A percentile compares a stretch with the other conserved stretches of the same genome.
Conservation (phyloP, 257 asterid genomes). For the Ilex aquifolium region DNA sequence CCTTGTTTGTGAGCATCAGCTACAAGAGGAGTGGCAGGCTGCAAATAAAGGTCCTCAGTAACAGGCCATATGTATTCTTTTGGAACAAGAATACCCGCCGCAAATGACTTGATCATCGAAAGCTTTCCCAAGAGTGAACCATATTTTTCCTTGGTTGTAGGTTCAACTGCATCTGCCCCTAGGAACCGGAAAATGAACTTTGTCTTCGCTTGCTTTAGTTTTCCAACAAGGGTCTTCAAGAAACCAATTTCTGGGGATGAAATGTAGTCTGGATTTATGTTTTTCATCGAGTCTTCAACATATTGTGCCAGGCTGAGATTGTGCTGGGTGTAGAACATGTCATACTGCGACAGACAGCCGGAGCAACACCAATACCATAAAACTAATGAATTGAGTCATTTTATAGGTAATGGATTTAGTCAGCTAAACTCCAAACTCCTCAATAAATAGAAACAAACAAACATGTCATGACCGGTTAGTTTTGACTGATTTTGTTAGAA, state of each 20-base stretch:
- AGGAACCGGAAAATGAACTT: conserved; percentile 56
- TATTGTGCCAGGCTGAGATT: conserved; percentile 37
- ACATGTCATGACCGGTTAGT: neutral
- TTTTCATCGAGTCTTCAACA: conserved; percentile 19
- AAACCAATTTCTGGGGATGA: conserved; percentile 91
- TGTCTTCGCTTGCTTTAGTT: conserved; percentile 31
- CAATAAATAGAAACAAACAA: too few relatives aligned
- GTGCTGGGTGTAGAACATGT: conserved; percentile 57
- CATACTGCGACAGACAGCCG: conserved; percentile 36
- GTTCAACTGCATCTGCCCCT: conserved; percentile 38
- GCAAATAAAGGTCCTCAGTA: conserved; percentile 34
- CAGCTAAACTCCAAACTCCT: too few relatives aligned
- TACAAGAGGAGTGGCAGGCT: conserved; percentile 59
- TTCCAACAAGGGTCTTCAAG: conserved; percentile 50
- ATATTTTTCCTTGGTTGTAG: conserved; percentile 51
- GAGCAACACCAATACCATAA: too few relatives aligned
- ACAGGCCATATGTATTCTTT: conserved; percentile 79
- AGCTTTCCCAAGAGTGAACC: conserved; percentile 43
- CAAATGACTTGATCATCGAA: conserved; percentile 54
- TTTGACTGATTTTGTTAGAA: neutral
- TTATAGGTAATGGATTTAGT: too few relatives aligned
- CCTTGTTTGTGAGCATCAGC: conserved; percentile 77
- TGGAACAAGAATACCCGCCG: conserved; percentile 80
- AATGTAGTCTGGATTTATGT: conserved; percentile 50
- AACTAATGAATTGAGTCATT: too few relatives aligned